Evolutionary conservation across 2,329 filamentous ascomycete genomes (phyloP).

Genomic region (Diaporthe sp.): DNA sequence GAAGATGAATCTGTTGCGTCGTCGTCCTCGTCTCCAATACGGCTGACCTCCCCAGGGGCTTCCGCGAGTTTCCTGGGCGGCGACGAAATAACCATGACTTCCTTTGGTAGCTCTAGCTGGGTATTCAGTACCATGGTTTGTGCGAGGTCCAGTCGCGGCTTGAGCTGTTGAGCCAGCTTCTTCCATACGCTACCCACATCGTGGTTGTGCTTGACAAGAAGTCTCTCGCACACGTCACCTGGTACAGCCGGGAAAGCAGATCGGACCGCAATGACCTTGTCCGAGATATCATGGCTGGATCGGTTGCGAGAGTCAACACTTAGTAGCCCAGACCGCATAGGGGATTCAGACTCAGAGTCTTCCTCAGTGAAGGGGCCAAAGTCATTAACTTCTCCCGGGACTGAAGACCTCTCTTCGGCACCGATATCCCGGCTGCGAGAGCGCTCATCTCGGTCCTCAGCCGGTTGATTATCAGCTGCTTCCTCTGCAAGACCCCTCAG

Average conservation of each 20-base stretch:
- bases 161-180: slow-evolving; percentile 51
- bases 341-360: background rate
- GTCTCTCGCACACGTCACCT: slow-evolving; percentile 52
- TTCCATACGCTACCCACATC: slow-evolving; percentile 57
- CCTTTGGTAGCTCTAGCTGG: slow-evolving; percentile 38
- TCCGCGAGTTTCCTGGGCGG: slow-evolving; percentile 25
- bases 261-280: slow-evolving; percentile 44
- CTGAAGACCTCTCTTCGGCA: slow-evolving; percentile 46
- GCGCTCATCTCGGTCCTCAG: background rate
- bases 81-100: slow-evolving; percentile 43
- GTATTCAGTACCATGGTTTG: slow-evolving; percentile 41
- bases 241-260: slow-evolving; percentile 60
- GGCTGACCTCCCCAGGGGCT: slow-evolving; percentile 35
- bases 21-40: slow-evolving; percentile 42
- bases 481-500: slow-evolving; percentile 44
- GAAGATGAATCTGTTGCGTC: slow-evolving; percentile 32
- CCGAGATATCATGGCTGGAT: slow-evolving; percentile 34
- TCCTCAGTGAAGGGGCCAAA: slow-evolving; percentile 10
- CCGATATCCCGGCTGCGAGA: slow-evolving; percentile 46
- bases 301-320: background rate
- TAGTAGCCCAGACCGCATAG: background rate
- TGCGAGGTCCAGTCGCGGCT: slow-evolving; percentile 46
- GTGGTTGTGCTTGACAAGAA: slow-evolving; percentile 52
- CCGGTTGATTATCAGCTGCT: slow-evolving; percentile 42
- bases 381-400: slow-evolving; percentile 9